A percentile compares a stretch with the other conserved stretches of the same genome.
Evolutionary conservation across 1,284 basidiomycete species (phyloP).

Genomic region (Ceraceosorus guamensis): DNA sequence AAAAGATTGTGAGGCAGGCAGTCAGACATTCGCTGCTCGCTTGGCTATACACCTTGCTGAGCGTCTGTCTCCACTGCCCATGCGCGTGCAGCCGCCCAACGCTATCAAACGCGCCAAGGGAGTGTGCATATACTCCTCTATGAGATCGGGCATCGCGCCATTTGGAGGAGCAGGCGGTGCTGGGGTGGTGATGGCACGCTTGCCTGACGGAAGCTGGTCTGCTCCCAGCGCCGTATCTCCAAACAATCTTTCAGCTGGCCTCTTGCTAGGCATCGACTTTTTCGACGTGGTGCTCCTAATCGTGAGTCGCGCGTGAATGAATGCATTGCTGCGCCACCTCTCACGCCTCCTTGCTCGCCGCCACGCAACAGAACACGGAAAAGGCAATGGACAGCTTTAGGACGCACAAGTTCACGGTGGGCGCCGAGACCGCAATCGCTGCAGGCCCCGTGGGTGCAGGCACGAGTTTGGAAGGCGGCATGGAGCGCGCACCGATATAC

Average conservation of each 20-base stretch:
- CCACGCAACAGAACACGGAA: slow-evolving; percentile 42
- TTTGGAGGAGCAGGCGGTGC: slow-evolving; percentile 55
- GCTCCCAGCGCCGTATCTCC: slow-evolving; percentile 53
- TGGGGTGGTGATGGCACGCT: slow-evolving; percentile 45
- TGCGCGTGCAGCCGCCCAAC: slow-evolving; percentile 43
- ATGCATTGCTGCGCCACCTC: neutral
- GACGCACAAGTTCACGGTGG: slow-evolving; percentile 54
- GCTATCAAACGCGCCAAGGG: slow-evolving; percentile 51
- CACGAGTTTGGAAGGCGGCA: slow-evolving; percentile 51
- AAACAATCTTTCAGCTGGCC: slow-evolving; percentile 51
- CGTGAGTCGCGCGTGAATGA: neutral
- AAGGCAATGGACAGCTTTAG: slow-evolving; percentile 54
- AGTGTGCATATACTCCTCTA: slow-evolving; percentile 53
- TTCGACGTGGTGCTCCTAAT: slow-evolving; percentile 27
- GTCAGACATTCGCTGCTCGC: too few relatives aligned
- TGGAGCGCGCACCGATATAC: slow-evolving; percentile 43
- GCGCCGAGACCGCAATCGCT: slow-evolving; percentile 53
- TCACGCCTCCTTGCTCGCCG: slow-evolving; percentile 28
- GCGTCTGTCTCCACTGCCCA: too few relatives aligned
- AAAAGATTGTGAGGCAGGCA: slow-evolving; percentile 49
- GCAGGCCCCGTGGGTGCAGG: slow-evolving; percentile 55
- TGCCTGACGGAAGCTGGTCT: slow-evolving; percentile 51
- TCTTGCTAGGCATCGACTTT: slow-evolving; percentile 40
- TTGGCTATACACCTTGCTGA: too few relatives aligned
- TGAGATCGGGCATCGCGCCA: slow-evolving; percentile 53